Percentiles rank a stretch among this genome's conserved stretches.
These are phyloP conservation scores for Brassica napus DNA, from an alignment of 345 rosid genomes.

Conservation along the genomic window DNA sequence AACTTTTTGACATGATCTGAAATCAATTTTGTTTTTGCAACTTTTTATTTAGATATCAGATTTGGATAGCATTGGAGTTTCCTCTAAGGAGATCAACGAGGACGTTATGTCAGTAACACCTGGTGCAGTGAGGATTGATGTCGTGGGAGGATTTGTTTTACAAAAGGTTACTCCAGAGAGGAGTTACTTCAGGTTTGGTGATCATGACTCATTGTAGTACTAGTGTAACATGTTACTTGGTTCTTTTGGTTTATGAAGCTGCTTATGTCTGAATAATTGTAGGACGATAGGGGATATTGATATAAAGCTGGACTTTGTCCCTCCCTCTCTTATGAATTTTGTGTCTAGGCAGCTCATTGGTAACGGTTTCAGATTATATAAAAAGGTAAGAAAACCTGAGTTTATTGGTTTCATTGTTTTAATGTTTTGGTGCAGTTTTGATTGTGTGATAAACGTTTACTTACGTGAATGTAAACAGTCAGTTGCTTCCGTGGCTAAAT, in stretches of 20 bases:
- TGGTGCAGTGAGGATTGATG: conserved; percentile 76
- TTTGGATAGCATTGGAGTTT: conserved; percentile 52
- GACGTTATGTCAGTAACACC: conserved; percentile 63
- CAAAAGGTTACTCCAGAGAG: conserved; percentile 80
- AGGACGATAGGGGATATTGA: conserved; percentile 85
- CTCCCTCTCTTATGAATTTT: conserved; percentile 86
- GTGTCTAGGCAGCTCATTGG: conserved; percentile 89
- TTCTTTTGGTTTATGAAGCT: conserved; percentile 10
- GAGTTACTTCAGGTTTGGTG: conserved; percentile 92
- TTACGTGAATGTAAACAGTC: conserved; percentile 47
- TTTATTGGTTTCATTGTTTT: not conserved
- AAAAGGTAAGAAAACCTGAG: conserved; percentile 58
- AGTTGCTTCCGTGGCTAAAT: conserved; percentile 60
- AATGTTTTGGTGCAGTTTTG: not conserved
- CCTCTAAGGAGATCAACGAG: conserved; percentile 52
- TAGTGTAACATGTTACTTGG: not conserved
- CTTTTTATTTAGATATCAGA: conserved; percentile 59
- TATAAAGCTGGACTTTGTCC: conserved; percentile 87
- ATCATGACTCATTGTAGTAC: not conserved
- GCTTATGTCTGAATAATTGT: conserved; percentile 25
- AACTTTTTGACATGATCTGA: not conserved
- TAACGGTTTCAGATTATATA: conserved; percentile 83
- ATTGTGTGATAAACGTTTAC: not conserved
- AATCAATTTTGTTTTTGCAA: conserved; percentile 6
- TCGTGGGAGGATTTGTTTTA: conserved; percentile 83